Evolutionary conservation across 352 stramenopile species (phyloP).

Genomic region (Phytophthora kernoviae): DNA sequence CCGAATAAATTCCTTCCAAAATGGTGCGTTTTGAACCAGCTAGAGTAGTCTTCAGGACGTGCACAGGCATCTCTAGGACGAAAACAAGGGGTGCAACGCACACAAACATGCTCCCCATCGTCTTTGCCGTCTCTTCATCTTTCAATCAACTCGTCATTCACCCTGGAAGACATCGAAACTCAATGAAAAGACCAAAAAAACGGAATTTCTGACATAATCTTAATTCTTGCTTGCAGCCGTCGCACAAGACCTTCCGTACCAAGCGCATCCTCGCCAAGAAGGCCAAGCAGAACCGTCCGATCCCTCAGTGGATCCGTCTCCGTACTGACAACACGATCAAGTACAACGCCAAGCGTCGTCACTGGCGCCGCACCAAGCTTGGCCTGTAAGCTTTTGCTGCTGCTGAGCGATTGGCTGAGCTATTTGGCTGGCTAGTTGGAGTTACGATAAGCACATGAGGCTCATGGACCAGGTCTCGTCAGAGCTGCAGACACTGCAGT

Average conservation of each 20-base stretch:
- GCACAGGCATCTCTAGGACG: neutral
- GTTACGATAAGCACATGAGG: conserved; percentile 25
- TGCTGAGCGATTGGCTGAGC: conserved; percentile 7
- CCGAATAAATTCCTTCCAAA: conserved; percentile 49
- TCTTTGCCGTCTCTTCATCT: neutral
- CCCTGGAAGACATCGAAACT: conserved; percentile 2
- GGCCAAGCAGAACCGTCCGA: conserved; percentile 99
- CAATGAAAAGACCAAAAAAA: neutral
- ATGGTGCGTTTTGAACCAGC: conserved; percentile 32
- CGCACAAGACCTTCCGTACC: conserved; percentile 99
- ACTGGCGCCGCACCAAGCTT: conserved; percentile 99
- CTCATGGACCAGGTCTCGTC: conserved; percentile 29
- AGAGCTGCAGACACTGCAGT: conserved; percentile 1
- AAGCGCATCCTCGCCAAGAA: conserved; percentile 99
- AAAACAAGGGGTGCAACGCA: neutral
- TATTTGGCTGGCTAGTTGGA: neutral
- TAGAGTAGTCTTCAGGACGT: conserved; percentile 2
- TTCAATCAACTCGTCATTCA: conserved; percentile 5
- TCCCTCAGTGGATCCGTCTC: conserved; percentile 99
- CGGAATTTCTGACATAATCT: conserved; percentile 9
- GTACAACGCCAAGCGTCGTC: conserved; percentile 99
- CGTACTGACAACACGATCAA: conserved; percentile 99
- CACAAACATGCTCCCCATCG: neutral
- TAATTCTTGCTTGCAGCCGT: conserved; percentile 78
- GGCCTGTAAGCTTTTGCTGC: conserved; percentile 94